phyloP scores from a whole-genome alignment of 345 rosid genomes.

The Salix udensis region DNA sequence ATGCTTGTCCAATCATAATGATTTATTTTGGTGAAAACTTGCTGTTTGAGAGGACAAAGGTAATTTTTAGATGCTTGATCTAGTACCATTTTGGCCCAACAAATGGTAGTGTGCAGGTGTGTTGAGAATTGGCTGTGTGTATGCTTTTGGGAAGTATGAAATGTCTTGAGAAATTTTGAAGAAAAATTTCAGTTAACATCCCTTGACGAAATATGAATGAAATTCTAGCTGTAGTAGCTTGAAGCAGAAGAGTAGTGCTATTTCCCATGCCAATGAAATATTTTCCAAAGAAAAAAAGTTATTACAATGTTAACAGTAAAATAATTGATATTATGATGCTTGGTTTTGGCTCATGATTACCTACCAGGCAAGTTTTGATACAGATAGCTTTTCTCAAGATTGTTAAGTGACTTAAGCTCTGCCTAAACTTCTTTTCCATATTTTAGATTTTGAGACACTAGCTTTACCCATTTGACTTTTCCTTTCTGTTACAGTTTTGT shows the following conservation, averaged over 20 bases:
- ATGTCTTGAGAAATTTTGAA: slow-evolving; percentile 1
- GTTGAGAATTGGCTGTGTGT: neutral
- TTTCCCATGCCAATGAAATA: neutral
- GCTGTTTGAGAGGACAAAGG: neutral
- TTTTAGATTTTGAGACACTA: neutral
- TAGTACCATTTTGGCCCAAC: neutral
- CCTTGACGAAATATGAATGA: neutral
- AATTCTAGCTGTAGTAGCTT: neutral
- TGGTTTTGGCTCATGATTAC: neutral
- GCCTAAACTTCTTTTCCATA: neutral
- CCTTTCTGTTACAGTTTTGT: neutral
- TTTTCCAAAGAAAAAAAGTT: neutral
- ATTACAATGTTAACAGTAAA: neutral
- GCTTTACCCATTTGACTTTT: neutral
- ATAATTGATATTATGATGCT: neutral
- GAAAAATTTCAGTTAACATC: neutral
- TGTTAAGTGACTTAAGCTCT: neutral
- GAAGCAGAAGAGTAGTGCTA: neutral
- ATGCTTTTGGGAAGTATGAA: neutral
- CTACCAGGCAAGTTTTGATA: neutral
- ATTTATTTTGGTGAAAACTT: neutral
- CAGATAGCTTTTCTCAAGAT: neutral
- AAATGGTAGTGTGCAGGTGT: neutral
- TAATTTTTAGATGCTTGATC: neutral
- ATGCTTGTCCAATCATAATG: neutral